Conservation (phyloP, 306 rosid species). For the Lathyrus oleraceus region DNA sequence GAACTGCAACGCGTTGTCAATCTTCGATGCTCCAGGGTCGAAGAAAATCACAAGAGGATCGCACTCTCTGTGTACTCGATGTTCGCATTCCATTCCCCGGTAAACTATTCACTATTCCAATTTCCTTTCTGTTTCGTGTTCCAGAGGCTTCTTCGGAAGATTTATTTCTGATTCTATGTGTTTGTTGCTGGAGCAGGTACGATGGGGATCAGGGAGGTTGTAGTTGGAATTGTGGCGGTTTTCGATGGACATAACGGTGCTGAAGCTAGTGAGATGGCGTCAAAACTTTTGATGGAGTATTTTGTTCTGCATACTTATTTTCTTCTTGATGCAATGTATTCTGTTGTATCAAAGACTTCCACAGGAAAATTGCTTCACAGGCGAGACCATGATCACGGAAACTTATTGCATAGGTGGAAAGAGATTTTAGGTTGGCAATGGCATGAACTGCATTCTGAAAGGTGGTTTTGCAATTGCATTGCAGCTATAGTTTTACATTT, state of each 20-base stretch:
- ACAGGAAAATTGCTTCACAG: constrained; percentile 43
- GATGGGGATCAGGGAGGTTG: constrained; percentile 73
- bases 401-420: constrained; percentile 59
- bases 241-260: constrained; percentile 96
- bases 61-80: constrained; percentile 81
- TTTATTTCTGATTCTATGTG: constrained; percentile 13
- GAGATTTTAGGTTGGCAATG: constrained; percentile 49
- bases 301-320: constrained; percentile 85
- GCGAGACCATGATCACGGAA: constrained; percentile 48
- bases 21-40: constrained; percentile 73
- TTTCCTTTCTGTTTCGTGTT: neutral
- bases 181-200: constrained; percentile 52
- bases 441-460: constrained; percentile 53
- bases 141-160: constrained; percentile 13
- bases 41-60: constrained; percentile 75
- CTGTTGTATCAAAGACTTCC: constrained; percentile 52
- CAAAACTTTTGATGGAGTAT: constrained; percentile 83
- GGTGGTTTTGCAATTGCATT: constrained; percentile 52
- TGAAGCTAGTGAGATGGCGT: constrained; percentile 95
- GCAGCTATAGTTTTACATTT: neutral
- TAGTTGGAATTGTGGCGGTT: constrained; percentile 80
- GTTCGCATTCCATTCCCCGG: constrained; percentile 80
- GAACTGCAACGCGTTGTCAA: constrained; percentile 59
- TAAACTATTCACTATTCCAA: constrained; percentile 12
- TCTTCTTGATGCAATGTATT: constrained; percentile 85